These are phyloP conservation scores for Cordyceps cateniannulata DNA, from an alignment of 2,329 filamentous ascomycete species.

Conservation along the genomic window DNA sequence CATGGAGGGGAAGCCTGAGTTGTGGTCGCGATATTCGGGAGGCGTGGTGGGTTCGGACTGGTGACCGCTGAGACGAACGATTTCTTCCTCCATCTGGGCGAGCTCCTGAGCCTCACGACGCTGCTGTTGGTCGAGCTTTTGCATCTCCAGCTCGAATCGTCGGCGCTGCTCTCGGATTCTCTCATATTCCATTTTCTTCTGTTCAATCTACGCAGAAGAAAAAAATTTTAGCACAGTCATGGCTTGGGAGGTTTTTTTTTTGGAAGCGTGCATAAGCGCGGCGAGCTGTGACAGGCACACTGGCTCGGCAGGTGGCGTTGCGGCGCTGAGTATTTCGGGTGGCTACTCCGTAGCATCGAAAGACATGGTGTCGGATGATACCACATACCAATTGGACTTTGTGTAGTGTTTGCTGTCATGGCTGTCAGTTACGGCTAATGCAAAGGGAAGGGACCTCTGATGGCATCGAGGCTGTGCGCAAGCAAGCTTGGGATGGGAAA, in stretches of 20 bases:
- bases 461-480: neutral
- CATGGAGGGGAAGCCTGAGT: slow-evolving; percentile 65
- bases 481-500: neutral
- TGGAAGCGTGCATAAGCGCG: neutral
- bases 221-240: slow-evolving; percentile 28
- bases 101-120: slow-evolving; percentile 78
- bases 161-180: slow-evolving; percentile 82
- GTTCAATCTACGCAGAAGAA: slow-evolving; percentile 63
- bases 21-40: slow-evolving; percentile 77
- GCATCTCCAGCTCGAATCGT: slow-evolving; percentile 88
- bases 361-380: slow-evolving; percentile 10
- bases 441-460: neutral
- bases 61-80: slow-evolving; percentile 60
- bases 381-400: slow-evolving; percentile 70
- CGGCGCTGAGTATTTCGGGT: neutral
- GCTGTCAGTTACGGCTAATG: neutral
- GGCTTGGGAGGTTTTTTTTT: neutral
- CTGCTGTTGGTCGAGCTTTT: slow-evolving; percentile 79
- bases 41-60: slow-evolving; percentile 95
- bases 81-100: slow-evolving; percentile 75
- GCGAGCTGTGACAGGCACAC: neutral
- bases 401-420: slow-evolving; percentile 48
- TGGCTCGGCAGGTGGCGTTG: neutral
- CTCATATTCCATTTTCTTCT: slow-evolving; percentile 90
- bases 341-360: neutral